A percentile compares a stretch with the other conserved stretches of the same genome.
Evolutionary conservation across 1,284 basidiomycete species (phyloP).

Genomic region (Ganoderma lingzhi): DNA sequence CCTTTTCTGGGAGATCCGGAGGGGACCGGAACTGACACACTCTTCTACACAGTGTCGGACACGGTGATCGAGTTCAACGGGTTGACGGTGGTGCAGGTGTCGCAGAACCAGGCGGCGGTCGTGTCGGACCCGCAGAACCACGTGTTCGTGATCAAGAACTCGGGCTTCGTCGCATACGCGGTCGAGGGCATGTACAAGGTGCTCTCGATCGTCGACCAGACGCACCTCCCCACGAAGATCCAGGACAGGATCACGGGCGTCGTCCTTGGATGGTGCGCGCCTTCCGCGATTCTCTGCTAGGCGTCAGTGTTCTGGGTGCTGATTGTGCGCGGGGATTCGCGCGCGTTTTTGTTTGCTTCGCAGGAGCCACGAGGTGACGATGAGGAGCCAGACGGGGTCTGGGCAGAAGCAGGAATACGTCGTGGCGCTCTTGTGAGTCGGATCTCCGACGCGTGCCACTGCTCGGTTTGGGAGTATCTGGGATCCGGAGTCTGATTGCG

Average conservation of each 20-base stretch:
- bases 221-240: constrained; percentile 68
- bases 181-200: constrained; percentile 79
- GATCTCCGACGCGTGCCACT: constrained; percentile 10
- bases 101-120: constrained; percentile 83
- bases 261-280: constrained; percentile 59
- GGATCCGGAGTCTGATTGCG: neutral
- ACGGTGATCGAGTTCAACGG: constrained; percentile 81
- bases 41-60: constrained; percentile 65
- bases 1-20: neutral
- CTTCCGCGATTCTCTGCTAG: neutral
- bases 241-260: constrained; percentile 69
- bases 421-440: constrained; percentile 74
- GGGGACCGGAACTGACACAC: too few relatives aligned
- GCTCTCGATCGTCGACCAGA: constrained; percentile 81
- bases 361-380: constrained; percentile 75
- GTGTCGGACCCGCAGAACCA: constrained; percentile 83
- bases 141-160: constrained; percentile 81
- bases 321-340: neutral
- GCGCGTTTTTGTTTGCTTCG: neutral
- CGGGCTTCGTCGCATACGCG: constrained; percentile 79
- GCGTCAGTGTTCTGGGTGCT: neutral
- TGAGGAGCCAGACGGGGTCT: constrained; percentile 63
- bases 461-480: neutral
- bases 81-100: constrained; percentile 80
- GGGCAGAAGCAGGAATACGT: constrained; percentile 66